A percentile compares a stretch with the other conserved stretches of the same genome.
These are phyloP conservation scores for Solanum verrucosum DNA, from an alignment of 257 asterid genomes.

Conservation along the genomic window DNA sequence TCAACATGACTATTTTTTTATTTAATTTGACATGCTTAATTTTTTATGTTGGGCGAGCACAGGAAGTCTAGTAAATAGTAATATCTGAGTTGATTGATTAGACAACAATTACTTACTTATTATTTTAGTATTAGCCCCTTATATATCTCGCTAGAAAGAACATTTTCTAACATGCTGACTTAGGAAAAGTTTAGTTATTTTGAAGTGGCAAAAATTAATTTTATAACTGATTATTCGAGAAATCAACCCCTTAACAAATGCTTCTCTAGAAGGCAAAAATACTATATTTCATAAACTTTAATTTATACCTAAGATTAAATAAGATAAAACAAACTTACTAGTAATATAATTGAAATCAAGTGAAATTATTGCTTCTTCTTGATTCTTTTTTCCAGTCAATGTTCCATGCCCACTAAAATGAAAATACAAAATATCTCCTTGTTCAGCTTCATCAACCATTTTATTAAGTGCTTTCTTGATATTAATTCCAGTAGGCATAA, in stretches of 20 bases:
- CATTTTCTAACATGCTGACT: not conserved
- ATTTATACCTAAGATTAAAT: not conserved
- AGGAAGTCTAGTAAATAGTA: not conserved
- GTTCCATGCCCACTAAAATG: slow-evolving; percentile 85
- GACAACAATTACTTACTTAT: not conserved
- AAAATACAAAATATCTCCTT: slow-evolving; percentile 51
- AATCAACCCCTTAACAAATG: not conserved
- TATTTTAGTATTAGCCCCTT: not conserved
- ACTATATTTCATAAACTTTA: not conserved
- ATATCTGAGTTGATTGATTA: not conserved
- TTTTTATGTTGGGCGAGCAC: not conserved
- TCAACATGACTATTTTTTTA: not conserved
- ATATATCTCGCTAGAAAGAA: not conserved
- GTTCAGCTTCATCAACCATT: slow-evolving; percentile 52
- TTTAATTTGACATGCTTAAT: not conserved
- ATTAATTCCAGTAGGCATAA: slow-evolving; percentile 65
- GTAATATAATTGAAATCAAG: slow-evolving; percentile 71
- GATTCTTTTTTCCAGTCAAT: slow-evolving; percentile 15
- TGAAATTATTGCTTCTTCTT: slow-evolving; percentile 75
- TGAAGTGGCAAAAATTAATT: not conserved
- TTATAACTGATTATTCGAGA: not conserved
- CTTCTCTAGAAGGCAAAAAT: not conserved
- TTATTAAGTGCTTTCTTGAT: slow-evolving; percentile 42
- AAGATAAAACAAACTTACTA: slow-evolving; percentile 27
- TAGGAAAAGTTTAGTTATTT: not conserved